Conservation (phyloP, 441 rosid species). For the Brassica balearica region DNA sequence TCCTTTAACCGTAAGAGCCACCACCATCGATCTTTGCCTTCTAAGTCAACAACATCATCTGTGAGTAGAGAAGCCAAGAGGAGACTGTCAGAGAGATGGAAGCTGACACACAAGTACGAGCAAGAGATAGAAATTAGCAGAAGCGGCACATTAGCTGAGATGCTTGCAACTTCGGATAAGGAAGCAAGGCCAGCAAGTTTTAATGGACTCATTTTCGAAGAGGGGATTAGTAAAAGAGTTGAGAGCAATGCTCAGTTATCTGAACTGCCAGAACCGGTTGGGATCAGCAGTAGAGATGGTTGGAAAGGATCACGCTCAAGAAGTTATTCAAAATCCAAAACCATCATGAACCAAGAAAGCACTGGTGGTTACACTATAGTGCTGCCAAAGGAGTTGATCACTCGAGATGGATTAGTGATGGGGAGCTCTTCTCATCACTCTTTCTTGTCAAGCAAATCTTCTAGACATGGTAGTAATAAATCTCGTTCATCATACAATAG, state of each 20-base stretch:
- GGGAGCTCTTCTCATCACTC: conserved; percentile 49
- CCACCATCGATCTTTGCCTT: conserved; percentile 51
- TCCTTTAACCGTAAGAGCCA: conserved; percentile 48
- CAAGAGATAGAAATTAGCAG: conserved; percentile 59
- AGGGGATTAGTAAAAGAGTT: conserved; percentile 46
- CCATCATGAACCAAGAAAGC: conserved; percentile 74
- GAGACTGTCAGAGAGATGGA: conserved; percentile 98
- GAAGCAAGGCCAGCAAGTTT: conserved; percentile 56
- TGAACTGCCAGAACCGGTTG: conserved; percentile 65
- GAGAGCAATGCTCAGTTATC: conserved; percentile 43
- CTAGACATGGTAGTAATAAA: conserved; percentile 49
- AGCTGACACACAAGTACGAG: conserved; percentile 66
- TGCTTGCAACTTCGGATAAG: conserved; percentile 82
- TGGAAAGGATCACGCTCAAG: conserved; percentile 78
- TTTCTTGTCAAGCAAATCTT: conserved; percentile 54
- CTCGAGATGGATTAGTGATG: conserved; percentile 54
- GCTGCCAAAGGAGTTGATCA: conserved; percentile 53
- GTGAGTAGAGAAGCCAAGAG: conserved; percentile 85
- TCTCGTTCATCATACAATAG: conserved; percentile 53
- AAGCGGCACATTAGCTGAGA: conserved; percentile 87
- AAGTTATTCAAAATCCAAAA: conserved; percentile 64
- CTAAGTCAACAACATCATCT: conserved; percentile 59
- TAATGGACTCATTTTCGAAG: conserved; percentile 45
- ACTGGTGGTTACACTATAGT: conserved; percentile 51
- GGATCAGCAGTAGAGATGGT: conserved; percentile 97